Evolutionary conservation across 2,329 filamentous ascomycete species (phyloP).

Genomic region (Aspergillus sp.): DNA sequence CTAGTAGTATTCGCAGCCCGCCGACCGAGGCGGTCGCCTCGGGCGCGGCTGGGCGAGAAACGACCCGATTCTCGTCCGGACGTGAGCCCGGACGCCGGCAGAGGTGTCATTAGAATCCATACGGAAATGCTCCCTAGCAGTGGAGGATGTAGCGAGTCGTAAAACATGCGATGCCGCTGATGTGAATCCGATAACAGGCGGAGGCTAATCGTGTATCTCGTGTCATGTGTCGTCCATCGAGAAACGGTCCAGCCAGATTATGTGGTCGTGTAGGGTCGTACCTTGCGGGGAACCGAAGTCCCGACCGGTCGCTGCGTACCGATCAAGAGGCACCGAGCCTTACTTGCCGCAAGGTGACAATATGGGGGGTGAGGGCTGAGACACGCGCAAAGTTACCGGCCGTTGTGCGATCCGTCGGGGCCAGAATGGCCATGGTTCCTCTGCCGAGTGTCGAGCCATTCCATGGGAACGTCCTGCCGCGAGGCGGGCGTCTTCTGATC

Average conservation of each 20-base stretch:
- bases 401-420: slow-evolving; percentile 36
- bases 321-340: not conserved
- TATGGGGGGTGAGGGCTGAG: not conserved
- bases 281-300: not conserved
- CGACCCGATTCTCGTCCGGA: slow-evolving; percentile 5
- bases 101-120: slow-evolving; percentile 7
- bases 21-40: not conserved
- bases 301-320: not conserved
- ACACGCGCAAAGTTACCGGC: slow-evolving; percentile 28
- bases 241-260: slow-evolving; percentile 16
- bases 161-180: slow-evolving; percentile 13
- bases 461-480: slow-evolving; percentile 35
- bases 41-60: not conserved
- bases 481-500: slow-evolving; percentile 47
- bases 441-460: slow-evolving; percentile 35
- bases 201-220: slow-evolving; percentile 14
- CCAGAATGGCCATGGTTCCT: slow-evolving; percentile 35
- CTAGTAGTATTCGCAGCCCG: not conserved
- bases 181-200: slow-evolving; percentile 17
- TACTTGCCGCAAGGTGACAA: not conserved
- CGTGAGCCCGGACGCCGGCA: slow-evolving; percentile 4
- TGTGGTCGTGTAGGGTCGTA: slow-evolving; percentile 14
- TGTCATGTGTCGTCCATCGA: slow-evolving; percentile 13
- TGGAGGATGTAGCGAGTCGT: slow-evolving; percentile 8
- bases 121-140: slow-evolving; percentile 4